Base-by-base conservation (phyloP, 2,329 filamentous ascomycete genomes). In the Microdochium nivale region DNA sequence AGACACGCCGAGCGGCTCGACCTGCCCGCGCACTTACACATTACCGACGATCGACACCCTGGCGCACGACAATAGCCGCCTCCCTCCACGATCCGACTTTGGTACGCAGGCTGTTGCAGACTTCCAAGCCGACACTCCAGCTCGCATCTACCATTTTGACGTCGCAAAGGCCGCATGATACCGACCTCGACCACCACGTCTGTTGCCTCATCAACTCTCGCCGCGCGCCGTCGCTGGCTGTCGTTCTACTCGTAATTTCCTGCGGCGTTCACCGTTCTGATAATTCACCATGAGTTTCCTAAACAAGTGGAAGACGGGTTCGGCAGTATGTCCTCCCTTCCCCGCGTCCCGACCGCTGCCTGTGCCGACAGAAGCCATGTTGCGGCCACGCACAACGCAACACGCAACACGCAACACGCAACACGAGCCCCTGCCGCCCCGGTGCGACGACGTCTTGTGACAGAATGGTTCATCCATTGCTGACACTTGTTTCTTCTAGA, bases 401-500 rank as follows among this genome's bases (percentile, higher is more conserved):
- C 48, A 49, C 48, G 23, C 5, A 35, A 5, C 24, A 11, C 35
- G 19, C 14, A 16, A 10, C 8, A 35, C 27, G n/a, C n/a, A n/a
- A n/a, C n/a, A n/a, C n/a, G n/a, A n/a, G n/a, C 53, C 58, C 47
- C 27, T 5, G 27, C 27, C 27, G 27, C 27, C 27, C 46, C 25
- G 25, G n/a, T 43, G 23, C 19, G 40, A 44, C 19, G 14, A 40
- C 16, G 19, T 7, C 40, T 13, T n/a, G 23, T 8, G 19, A 44
- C n/a, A 16, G 19, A 24, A 21, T 3, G n/a, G 14, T 24, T 8
- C 24, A 47, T 9, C 23, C 43, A 27, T 52, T 48, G 40, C 58
- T 68, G 56, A 68, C 59, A 54, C 51, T 33, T 53, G 35, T 16
- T 9, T 59, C 58, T 56, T 58, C 50, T 53, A 80, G 78, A 68